These are phyloP conservation scores for Fagopyrum esculentum DNA, from an alignment of 148 eudicot genomes.

Conservation along the genomic window DNA sequence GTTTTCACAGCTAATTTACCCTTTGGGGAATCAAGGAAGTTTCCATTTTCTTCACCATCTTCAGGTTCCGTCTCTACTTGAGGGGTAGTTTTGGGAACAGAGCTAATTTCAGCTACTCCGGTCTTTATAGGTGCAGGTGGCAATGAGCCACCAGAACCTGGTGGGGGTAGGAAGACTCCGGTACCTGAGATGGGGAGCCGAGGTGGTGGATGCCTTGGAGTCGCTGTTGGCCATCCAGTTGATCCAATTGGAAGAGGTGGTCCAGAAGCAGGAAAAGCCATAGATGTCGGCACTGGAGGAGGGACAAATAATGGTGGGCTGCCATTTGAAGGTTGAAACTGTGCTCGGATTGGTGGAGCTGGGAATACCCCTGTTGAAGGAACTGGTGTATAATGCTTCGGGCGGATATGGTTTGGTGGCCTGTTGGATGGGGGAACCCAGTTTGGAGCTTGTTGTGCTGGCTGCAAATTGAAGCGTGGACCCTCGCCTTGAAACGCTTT, in stretches of 20 bases:
- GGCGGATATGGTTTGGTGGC: constrained; percentile 31
- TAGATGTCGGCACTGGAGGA: constrained; percentile 24
- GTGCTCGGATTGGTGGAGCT: constrained; percentile 25
- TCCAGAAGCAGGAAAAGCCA: constrained; percentile 32
- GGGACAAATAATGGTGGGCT: constrained; percentile 38
- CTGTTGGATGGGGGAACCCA: constrained; percentile 38
- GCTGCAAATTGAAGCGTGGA: constrained; percentile 15
- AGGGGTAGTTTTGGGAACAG: not conserved
- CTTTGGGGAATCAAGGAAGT: not conserved
- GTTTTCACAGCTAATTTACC: no score
- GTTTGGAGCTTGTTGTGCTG: constrained; percentile 19
- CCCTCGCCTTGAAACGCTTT: constrained; percentile 18
- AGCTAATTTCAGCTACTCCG: not conserved
- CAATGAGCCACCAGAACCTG: constrained; percentile 31
- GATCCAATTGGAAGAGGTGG: constrained; percentile 37
- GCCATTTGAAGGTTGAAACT: constrained; percentile 27
- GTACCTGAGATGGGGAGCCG: constrained; percentile 52
- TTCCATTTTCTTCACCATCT: not conserved
- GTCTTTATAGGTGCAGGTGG: constrained; percentile 4
- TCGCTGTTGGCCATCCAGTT: constrained; percentile 31
- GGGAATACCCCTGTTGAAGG: constrained; percentile 36
- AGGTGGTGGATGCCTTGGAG: constrained; percentile 35
- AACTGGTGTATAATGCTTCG: constrained; percentile 34
- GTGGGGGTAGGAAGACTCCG: constrained; percentile 59
- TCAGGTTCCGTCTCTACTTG: not conserved